Conservation (phyloP, 139 green algal species). For the Coccomyxa sp. region DNA sequence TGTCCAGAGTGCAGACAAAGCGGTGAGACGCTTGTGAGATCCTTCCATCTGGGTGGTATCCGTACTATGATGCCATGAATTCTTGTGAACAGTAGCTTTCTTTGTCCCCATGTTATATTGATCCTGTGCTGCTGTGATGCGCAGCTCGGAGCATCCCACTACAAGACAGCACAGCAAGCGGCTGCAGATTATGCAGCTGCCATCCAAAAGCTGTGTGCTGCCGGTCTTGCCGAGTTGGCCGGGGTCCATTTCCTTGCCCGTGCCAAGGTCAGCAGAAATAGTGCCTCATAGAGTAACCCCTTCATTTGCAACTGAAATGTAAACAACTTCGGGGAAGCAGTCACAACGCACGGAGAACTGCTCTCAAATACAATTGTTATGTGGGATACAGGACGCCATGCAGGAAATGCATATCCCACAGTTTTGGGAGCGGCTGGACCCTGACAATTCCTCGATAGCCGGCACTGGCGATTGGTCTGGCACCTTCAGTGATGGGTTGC, state of each 20-base stretch:
- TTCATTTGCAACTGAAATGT: neutral
- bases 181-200: neutral
- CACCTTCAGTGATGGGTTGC: too few relatives aligned
- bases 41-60: too few relatives aligned
- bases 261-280: neutral
- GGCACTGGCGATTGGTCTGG: too few relatives aligned
- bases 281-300: neutral
- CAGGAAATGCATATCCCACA: constrained; percentile 3
- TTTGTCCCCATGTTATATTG: too few relatives aligned
- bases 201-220: neutral
- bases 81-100: too few relatives aligned
- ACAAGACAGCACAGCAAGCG: neutral
- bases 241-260: constrained; percentile 4
- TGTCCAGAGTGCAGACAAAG: too few relatives aligned
- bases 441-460: neutral
- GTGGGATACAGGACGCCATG: constrained; percentile 1
- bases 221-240: constrained; percentile 8
- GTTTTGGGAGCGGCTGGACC: neutral
- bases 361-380: neutral
- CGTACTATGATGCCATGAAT: too few relatives aligned
- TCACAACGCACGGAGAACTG: neutral
- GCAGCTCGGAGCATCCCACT: too few relatives aligned
- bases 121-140: too few relatives aligned
- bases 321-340: neutral
- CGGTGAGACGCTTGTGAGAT: too few relatives aligned